A percentile compares a stretch with the other conserved stretches of the same genome.
These are phyloP conservation scores for Fraxinus platypoda DNA, from an alignment of 305 asterid species.

Conservation along the genomic window DNA sequence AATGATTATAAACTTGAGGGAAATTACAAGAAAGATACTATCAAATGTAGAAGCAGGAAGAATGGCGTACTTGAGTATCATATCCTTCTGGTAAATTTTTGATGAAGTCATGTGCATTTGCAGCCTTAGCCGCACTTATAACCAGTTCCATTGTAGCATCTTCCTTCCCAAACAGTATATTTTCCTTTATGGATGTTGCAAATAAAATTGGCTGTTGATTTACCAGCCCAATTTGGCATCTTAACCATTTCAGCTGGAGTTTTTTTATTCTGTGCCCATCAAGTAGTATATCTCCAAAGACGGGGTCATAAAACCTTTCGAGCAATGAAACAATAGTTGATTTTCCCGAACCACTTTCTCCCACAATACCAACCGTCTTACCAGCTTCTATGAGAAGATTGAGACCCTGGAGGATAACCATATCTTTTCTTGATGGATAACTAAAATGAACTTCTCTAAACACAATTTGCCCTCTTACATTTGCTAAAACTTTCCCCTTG, in stretches of 20 bases:
- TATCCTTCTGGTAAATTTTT: slow-evolving; percentile 53
- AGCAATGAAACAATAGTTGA: slow-evolving; percentile 63
- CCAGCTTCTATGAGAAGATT: slow-evolving; percentile 51
- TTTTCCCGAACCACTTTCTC: slow-evolving; percentile 85
- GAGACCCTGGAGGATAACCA: slow-evolving; percentile 43
- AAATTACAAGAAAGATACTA: neutral
- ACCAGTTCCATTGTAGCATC: slow-evolving; percentile 49
- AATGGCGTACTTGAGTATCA: slow-evolving; percentile 49
- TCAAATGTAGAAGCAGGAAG: neutral
- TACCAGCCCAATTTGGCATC: slow-evolving; percentile 63
- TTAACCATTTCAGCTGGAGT: slow-evolving; percentile 52
- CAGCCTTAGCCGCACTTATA: slow-evolving; percentile 46
- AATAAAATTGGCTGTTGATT: slow-evolving; percentile 67
- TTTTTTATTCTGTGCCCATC: slow-evolving; percentile 54
- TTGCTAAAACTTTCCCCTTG: slow-evolving; percentile 32
- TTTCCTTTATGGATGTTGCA: slow-evolving; percentile 63
- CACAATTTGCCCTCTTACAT: slow-evolving; percentile 57
- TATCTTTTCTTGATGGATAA: slow-evolving; percentile 64
- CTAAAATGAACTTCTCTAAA: slow-evolving; percentile 52
- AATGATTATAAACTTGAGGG: neutral
- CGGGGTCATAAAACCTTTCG: slow-evolving; percentile 72
- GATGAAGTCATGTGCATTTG: slow-evolving; percentile 68
- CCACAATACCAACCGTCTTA: slow-evolving; percentile 67
- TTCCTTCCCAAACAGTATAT: slow-evolving; percentile 57
- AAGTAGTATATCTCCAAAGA: slow-evolving; percentile 55